phyloP scores from a whole-genome alignment of 306 rosid species.

The Albizia julibrissin region DNA sequence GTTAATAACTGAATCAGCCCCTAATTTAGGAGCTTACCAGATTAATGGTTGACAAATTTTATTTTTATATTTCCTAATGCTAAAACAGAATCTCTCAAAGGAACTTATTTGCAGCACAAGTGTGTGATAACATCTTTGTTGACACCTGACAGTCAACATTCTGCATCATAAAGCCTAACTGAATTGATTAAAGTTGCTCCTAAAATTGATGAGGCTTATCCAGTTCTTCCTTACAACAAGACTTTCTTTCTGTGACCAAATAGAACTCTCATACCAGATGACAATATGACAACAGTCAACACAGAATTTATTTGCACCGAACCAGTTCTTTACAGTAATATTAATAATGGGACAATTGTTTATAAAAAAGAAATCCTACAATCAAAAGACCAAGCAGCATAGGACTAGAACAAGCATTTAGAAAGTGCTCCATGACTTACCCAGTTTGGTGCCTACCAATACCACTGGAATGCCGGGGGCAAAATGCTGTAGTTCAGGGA shows the following conservation, averaged over 20 bases:
- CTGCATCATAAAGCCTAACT: background rate
- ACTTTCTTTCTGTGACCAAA: background rate
- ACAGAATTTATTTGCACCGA: background rate
- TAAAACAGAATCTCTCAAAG: background rate
- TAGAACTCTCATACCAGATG: background rate
- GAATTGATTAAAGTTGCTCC: background rate
- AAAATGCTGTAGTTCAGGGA: constrained; percentile 89
- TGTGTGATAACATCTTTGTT: background rate
- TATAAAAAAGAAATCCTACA: background rate
- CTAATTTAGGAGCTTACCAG: background rate
- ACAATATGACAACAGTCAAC: background rate
- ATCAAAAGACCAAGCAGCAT: background rate
- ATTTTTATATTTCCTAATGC: background rate
- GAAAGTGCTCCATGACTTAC: constrained; percentile 42
- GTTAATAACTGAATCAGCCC: background rate
- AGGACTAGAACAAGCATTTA: background rate
- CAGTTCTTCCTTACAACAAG: background rate
- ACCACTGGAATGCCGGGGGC: constrained; percentile 83
- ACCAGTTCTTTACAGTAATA: background rate
- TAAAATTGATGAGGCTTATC: constrained; percentile 5
- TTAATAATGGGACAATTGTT: background rate
- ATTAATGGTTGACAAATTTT: background rate
- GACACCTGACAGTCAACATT: background rate
- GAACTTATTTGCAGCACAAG: background rate
- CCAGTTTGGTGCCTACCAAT: constrained; percentile 85